phyloP scores from a whole-genome alignment of 2,329 filamentous ascomycete species.

The Aspergillus sp. region DNA sequence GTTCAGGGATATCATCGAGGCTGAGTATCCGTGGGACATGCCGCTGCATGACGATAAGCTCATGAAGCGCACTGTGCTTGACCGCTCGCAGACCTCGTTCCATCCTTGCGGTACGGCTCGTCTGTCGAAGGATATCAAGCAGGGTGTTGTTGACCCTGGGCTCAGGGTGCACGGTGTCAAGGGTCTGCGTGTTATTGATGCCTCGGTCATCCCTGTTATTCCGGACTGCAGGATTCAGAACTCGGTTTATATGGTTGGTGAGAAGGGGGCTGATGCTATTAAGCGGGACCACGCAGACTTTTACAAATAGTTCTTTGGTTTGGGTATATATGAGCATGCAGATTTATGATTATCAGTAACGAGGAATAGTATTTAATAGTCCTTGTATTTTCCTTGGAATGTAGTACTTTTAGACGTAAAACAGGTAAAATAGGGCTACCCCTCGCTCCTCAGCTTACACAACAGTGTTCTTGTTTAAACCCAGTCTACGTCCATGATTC shows the following conservation, averaged over 20 bases:
- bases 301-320: slow-evolving; percentile 10
- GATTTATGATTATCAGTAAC: too few species aligned
- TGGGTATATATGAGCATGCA: too few species aligned
- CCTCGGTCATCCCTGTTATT: slow-evolving; percentile 56
- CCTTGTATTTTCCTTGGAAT: too few species aligned
- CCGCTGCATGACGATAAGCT: slow-evolving; percentile 54
- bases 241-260: slow-evolving; percentile 60
- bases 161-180: slow-evolving; percentile 56
- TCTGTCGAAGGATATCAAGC: slow-evolving; percentile 49
- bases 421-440: too few species aligned
- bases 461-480: too few species aligned
- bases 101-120: slow-evolving; percentile 55
- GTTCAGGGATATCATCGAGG: slow-evolving; percentile 45
- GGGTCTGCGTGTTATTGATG: slow-evolving; percentile 56
- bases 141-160: slow-evolving; percentile 33
- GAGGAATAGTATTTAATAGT: too few species aligned
- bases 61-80: slow-evolving; percentile 58
- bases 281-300: slow-evolving; percentile 25
- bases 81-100: slow-evolving; percentile 42
- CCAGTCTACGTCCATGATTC: too few species aligned
- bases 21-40: slow-evolving; percentile 61
- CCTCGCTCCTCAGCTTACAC: too few species aligned
- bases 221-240: slow-evolving; percentile 60
- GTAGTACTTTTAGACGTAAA: too few species aligned
- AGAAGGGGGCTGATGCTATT: slow-evolving; percentile 43